Conservation (phyloP, 2,329 filamentous ascomycete species). For the Fusarium subtropicale region DNA sequence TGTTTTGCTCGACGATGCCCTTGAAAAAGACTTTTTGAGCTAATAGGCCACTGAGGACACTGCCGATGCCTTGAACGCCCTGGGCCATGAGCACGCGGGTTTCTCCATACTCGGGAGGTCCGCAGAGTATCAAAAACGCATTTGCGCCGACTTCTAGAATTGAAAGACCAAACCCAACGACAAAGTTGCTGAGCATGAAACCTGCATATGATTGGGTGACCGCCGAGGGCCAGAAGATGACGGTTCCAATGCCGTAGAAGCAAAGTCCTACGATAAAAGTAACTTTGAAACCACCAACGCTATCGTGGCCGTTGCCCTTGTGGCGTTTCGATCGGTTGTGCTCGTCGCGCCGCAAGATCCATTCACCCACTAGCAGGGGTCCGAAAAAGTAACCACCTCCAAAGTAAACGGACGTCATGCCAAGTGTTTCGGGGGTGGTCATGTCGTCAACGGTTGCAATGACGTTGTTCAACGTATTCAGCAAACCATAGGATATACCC, state of each 20-base stretch:
- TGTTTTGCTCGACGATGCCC: slow-evolving; percentile 58
- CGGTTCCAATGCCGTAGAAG: slow-evolving; percentile 80
- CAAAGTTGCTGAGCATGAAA: slow-evolving; percentile 79
- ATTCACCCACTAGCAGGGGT: slow-evolving; percentile 75
- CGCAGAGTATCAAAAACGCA: slow-evolving; percentile 77
- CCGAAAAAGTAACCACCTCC: slow-evolving; percentile 76
- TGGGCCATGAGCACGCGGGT: slow-evolving; percentile 81
- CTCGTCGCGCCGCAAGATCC: slow-evolving; percentile 76
- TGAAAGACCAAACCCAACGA: slow-evolving; percentile 80
- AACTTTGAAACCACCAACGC: slow-evolving; percentile 77
- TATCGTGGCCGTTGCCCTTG: slow-evolving; percentile 54
- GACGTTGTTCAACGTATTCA: slow-evolving; percentile 82
- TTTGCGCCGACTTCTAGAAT: slow-evolving; percentile 86
- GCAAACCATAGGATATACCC: slow-evolving; percentile 89
- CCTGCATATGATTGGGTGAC: slow-evolving; percentile 80
- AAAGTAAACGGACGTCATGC: slow-evolving; percentile 78
- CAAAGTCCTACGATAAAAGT: slow-evolving; percentile 82
- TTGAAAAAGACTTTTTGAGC: slow-evolving; percentile 81
- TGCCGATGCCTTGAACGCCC: slow-evolving; percentile 79
- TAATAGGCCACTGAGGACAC: slow-evolving; percentile 76
- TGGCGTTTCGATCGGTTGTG: slow-evolving; percentile 62
- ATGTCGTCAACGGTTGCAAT: slow-evolving; percentile 73
- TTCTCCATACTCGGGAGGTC: slow-evolving; percentile 78
- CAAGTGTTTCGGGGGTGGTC: slow-evolving; percentile 70
- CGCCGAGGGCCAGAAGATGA: slow-evolving; percentile 87